These are phyloP conservation scores for Brassica balearica DNA, from an alignment of 441 rosid genomes.

Conservation along the genomic window DNA sequence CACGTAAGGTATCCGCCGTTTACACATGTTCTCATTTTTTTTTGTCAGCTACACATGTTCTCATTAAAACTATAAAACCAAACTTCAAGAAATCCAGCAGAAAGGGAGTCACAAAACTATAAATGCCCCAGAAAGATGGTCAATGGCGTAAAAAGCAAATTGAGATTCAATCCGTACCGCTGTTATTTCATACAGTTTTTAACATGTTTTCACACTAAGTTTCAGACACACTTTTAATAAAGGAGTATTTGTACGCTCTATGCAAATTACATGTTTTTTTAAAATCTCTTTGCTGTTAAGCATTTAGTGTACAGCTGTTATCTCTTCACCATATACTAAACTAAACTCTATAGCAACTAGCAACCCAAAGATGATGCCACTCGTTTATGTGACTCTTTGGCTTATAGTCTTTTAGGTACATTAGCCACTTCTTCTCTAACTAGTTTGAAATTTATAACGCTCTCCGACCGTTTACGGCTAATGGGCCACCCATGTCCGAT, in stretches of 20 bases:
- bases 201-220: conserved; percentile 6
- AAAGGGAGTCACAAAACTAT: conserved; percentile 11
- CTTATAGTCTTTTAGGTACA: neutral
- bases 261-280: conserved; percentile 6
- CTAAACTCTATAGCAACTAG: conserved; percentile 1
- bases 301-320: conserved; percentile 21
- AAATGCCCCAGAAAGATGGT: conserved; percentile 22
- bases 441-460: no score
- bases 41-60: neutral
- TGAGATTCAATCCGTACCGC: conserved; percentile 34
- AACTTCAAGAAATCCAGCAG: neutral
- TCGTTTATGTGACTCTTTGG: conserved; percentile 8
- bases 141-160: conserved; percentile 13
- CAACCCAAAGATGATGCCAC: neutral
- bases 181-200: conserved; percentile 12
- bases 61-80: neutral
- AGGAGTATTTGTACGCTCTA: neutral
- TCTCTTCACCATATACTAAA: conserved; percentile 1
- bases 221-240: no score
- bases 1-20: conserved; percentile 5
- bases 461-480: no score
- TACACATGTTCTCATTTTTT: no score
- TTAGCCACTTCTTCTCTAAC: neutral
- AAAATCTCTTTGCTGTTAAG: neutral
- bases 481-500: no score